These are phyloP conservation scores for Calonectria multiphialidica DNA, from an alignment of 2,329 filamentous ascomycete species.

Conservation along the genomic window DNA sequence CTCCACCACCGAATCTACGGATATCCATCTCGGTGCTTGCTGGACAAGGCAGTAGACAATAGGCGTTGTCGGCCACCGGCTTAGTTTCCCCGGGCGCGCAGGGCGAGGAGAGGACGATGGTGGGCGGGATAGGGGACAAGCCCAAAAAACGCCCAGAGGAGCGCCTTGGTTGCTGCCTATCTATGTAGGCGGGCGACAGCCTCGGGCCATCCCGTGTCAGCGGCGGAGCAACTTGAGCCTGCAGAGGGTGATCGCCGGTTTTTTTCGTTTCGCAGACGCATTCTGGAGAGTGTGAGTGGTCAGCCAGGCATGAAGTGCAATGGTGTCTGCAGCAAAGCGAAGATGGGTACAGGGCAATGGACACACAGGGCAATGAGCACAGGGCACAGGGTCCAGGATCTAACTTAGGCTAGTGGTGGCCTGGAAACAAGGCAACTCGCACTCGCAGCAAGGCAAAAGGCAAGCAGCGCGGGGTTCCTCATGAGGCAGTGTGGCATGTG, in stretches of 20 bases:
- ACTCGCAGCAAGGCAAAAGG: background rate
- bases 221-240: background rate
- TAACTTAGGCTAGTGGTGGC: background rate
- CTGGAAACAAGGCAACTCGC: conserved; percentile 6
- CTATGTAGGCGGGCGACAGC: background rate
- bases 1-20: conserved; percentile 8
- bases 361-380: no score
- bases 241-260: background rate
- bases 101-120: background rate
- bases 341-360: background rate
- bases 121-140: background rate
- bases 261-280: background rate
- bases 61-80: background rate
- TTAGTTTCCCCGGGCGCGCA: background rate
- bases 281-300: background rate
- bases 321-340: background rate
- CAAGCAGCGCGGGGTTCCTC: conserved; percentile 17
- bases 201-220: conserved; percentile 7
- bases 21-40: background rate
- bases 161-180: conserved; percentile 4
- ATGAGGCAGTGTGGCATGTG: conserved; percentile 17
- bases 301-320: background rate
- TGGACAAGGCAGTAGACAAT: background rate
- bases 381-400: background rate
- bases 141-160: conserved; percentile 4